phyloP scores from a whole-genome alignment of 306 rosid genomes.

The Cercis canadensis region DNA sequence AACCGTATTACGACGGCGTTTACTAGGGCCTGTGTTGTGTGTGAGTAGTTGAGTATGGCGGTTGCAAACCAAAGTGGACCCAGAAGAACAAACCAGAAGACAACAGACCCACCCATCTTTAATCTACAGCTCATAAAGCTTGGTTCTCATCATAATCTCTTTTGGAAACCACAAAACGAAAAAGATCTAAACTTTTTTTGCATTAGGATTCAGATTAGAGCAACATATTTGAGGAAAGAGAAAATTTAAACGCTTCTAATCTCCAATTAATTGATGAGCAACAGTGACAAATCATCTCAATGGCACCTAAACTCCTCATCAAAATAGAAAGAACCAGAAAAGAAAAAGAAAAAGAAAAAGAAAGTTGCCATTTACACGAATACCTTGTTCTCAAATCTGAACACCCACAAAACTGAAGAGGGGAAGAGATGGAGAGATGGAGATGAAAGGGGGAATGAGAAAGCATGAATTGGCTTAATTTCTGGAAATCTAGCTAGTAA shows the following conservation, averaged over 20 bases:
- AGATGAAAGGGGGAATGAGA: neutral
- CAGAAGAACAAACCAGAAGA: too few relatives aligned
- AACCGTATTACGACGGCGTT: neutral
- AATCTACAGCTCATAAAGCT: neutral
- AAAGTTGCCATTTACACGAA: neutral
- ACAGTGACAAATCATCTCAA: conserved; percentile 24
- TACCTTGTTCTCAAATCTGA: neutral
- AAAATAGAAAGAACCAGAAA: neutral
- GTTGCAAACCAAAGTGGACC: too few relatives aligned
- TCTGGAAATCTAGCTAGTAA: conserved; percentile 36
- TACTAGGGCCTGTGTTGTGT: too few relatives aligned
- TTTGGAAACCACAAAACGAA: neutral
- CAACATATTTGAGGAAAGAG: neutral
- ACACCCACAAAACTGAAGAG: neutral
- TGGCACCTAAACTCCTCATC: neutral
- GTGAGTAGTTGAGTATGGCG: too few relatives aligned
- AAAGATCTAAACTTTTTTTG: neutral
- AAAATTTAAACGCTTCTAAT: neutral
- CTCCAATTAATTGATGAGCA: neutral
- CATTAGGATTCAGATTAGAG: neutral
- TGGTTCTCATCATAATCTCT: neutral
- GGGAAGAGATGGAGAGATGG: too few relatives aligned
- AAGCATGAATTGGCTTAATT: too few relatives aligned
- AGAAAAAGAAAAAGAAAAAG: neutral
- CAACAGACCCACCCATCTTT: too few relatives aligned